These are phyloP conservation scores for Sabuloglossum arenarium DNA, from an alignment of 495 filamentous ascomycete genomes.

Conservation along the genomic window DNA sequence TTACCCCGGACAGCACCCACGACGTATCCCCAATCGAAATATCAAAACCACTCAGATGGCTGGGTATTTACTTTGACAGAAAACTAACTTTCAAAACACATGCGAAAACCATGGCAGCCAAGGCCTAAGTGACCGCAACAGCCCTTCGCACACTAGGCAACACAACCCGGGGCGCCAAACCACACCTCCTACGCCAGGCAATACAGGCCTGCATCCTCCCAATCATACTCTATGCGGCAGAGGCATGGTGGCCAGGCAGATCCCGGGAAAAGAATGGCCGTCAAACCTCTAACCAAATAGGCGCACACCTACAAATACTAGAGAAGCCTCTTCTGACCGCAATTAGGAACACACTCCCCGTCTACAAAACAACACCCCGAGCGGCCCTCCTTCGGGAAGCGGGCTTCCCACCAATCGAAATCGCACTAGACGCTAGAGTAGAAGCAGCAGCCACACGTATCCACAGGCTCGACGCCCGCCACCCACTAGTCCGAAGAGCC, in stretches of 20 bases:
- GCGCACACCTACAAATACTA: not conserved
- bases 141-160: not conserved
- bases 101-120: not conserved
- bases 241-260: not conserved
- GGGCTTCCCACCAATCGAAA: no score
- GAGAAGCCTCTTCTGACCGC: not conserved
- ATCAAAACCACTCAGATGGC: not conserved
- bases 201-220: not conserved
- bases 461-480: not conserved
- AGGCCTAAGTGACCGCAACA: not conserved
- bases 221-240: not conserved
- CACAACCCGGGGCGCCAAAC: not conserved
- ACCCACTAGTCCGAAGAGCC: not conserved
- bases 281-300: not conserved
- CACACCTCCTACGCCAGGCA: not conserved
- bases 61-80: not conserved
- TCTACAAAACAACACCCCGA: no score
- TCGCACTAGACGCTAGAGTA: no score
- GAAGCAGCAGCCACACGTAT: not conserved
- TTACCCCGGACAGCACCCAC: not conserved
- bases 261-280: not conserved
- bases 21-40: not conserved
- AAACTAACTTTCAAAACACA: not conserved
- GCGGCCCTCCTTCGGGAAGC: no score
- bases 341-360: no score